Base-by-base conservation (phyloP, 1,284 basidiomycete genomes). In the Schizophyllum commune region DNA sequence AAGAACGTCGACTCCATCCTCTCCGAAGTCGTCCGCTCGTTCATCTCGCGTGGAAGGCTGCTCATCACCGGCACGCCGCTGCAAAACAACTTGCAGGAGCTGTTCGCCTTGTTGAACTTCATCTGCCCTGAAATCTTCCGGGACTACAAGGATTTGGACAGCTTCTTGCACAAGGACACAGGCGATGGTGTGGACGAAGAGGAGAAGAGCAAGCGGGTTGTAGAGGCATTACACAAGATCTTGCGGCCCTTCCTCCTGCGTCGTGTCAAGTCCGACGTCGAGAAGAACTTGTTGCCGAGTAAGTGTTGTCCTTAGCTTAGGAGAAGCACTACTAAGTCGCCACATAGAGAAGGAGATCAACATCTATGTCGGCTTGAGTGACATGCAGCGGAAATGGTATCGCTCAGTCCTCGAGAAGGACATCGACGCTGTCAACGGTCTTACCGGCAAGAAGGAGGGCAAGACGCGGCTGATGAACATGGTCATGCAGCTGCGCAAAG, bases 301-400 rank as follows among this genome's bases (percentile, higher is more conserved):
- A 70, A 60, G 85, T 75, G 17, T 3, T 5, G 27, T 22, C 56
- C 58, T 62, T 32, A 62, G 4, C 22, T 56, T 9, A 51, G 32
- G 52, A 32, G 39, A 21, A 19, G 11, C 56, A 32, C 55, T 32
- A 32, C 61, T 71, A 56, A 69, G 59, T 11, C 52, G 52, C 6
- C 22, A 59, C 63, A 60, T 67, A 92, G 90, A 99, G 78, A 99
- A 99, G 80, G 97, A 99, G 72, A 95, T 99, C 74, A 99, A 99
- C 72, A 93, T 99, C 61, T 99, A 99, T 66, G 92, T 99, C 62
- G 96, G 96, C 60, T 83, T 99, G 66, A 93, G 95, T 1, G 96
- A 98, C 34, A 96, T 99, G 95, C 97, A 99, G 74, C 81, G 94
- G 55, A 98, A 95, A 73, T 99, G 96, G 97, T 97, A 97, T 74